Evolutionary conservation across 129 eudicot genomes (phyloP), one percentile per base, ranked within the genome.

Genomic region (Centella asiatica): DNA sequence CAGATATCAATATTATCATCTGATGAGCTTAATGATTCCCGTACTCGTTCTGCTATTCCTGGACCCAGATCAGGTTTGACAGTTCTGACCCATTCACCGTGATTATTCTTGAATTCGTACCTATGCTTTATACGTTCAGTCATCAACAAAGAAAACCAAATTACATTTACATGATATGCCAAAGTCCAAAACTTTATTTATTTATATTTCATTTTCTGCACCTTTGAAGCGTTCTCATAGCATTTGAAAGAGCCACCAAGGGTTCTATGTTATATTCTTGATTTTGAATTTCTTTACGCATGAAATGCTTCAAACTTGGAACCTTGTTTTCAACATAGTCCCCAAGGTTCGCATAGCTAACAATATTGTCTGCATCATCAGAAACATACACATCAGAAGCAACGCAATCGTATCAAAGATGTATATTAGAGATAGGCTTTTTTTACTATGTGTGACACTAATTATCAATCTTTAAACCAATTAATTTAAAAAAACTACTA

Each of bases 71-170:
- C 65, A 22, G 97, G 97, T 57, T 90, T 81, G 14, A 79, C 94
- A 17, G 77, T 66, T 29, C 62, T 74, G 51, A 86, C 79, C 97
- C 97, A 90, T 69, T 90, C 87, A 40, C 85, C 85, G 53, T 86
- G 97, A 80, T 90, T 90, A 67, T 74, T 83, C 82, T 90, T 90
- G 76, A 90, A 87, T 60, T 90, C 95, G 73, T 72, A 75, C 81
- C 97, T 90, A 52, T 18, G 65, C 60, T 58, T 53, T 46, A 63
- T n/a, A n/a, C n/a, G n/a, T n/a, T n/a, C n/a, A n/a, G n/a, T n/a
- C n/a, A n/a, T n/a, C n/a, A 44, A 46, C 28, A 13, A 2, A 54
- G 44, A 6, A 37, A 29, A 32, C n/a, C n/a, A 57, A 32, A 26
- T 13, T 33, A 31, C 4, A 42, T 14, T 19, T 26, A 53, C 2